Conservation (phyloP, 495 filamentous ascomycete genomes). For the Podospora appendiculata region DNA sequence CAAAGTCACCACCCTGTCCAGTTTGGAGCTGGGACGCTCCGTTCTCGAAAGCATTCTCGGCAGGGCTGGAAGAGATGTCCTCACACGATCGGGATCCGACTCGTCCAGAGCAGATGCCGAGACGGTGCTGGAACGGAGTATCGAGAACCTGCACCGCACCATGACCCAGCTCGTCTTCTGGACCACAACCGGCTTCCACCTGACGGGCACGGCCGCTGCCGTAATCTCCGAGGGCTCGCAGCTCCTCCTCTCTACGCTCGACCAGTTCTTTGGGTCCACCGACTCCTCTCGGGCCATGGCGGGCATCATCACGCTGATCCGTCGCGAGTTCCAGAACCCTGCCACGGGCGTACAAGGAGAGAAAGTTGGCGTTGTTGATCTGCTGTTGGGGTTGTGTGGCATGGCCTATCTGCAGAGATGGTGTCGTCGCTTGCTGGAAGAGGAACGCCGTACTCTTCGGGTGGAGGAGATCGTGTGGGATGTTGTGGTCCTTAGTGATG, state of each 20-base stretch:
- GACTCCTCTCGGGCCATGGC: constrained; percentile 76
- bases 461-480: constrained; percentile 68
- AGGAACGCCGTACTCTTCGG: constrained; percentile 41
- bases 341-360: constrained; percentile 51
- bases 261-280: constrained; percentile 69
- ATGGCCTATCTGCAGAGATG: constrained; percentile 66
- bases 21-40: constrained; percentile 59
- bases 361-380: constrained; percentile 55
- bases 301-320: constrained; percentile 66
- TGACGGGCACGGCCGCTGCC: constrained; percentile 55
- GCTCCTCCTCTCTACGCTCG: constrained; percentile 56
- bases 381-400: constrained; percentile 59
- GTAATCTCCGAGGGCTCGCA: constrained; percentile 57
- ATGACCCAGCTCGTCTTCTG: constrained; percentile 61
- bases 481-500: constrained; percentile 64
- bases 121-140: constrained; percentile 52
- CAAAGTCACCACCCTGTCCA: constrained; percentile 59
- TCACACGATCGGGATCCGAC: constrained; percentile 43
- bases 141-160: constrained; percentile 54
- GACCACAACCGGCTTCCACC: constrained; percentile 60
- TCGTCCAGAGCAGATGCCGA: constrained; percentile 55
- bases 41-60: constrained; percentile 60
- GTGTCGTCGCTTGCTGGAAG: constrained; percentile 53
- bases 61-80: constrained; percentile 62
- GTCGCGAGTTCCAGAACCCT: constrained; percentile 62